Conservation (phyloP, 257 asterid species). For the Lycium ferocissimum region DNA sequence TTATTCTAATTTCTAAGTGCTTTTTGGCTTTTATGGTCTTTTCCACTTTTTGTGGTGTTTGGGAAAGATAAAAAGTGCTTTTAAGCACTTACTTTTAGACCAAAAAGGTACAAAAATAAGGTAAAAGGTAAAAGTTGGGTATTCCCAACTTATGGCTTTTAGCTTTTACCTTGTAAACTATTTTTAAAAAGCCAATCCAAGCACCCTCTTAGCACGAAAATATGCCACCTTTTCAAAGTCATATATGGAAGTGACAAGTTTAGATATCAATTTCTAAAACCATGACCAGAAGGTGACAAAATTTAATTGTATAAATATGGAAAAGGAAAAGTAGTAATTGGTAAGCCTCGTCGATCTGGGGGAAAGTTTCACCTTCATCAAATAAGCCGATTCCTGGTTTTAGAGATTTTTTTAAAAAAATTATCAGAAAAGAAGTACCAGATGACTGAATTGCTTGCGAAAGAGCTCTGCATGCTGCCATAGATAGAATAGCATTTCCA, state of each 20-base stretch:
- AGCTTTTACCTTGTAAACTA: too few relatives aligned
- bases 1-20: too few relatives aligned
- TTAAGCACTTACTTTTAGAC: too few relatives aligned
- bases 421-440: conserved; percentile 51
- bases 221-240: background rate
- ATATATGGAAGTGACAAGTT: background rate
- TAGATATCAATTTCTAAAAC: conserved; percentile 6
- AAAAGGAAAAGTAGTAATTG: conserved; percentile 17
- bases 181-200: too few relatives aligned
- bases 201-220: background rate
- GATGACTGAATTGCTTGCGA: conserved; percentile 80
- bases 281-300: conserved; percentile 8
- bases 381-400: conserved; percentile 5
- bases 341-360: background rate
- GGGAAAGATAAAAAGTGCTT: too few relatives aligned
- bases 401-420: conserved; percentile 14
- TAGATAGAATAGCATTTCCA: conserved; percentile 69
- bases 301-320: background rate
- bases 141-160: too few relatives aligned
- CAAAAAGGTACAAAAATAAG: too few relatives aligned
- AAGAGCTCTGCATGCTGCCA: conserved; percentile 91
- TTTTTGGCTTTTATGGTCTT: too few relatives aligned
- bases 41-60: too few relatives aligned
- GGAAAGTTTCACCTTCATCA: conserved; percentile 19
- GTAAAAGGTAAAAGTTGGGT: too few relatives aligned